These are phyloP conservation scores for Boletus huronensis DNA, from an alignment of 768 basidiomycete species.

Conservation along the genomic window DNA sequence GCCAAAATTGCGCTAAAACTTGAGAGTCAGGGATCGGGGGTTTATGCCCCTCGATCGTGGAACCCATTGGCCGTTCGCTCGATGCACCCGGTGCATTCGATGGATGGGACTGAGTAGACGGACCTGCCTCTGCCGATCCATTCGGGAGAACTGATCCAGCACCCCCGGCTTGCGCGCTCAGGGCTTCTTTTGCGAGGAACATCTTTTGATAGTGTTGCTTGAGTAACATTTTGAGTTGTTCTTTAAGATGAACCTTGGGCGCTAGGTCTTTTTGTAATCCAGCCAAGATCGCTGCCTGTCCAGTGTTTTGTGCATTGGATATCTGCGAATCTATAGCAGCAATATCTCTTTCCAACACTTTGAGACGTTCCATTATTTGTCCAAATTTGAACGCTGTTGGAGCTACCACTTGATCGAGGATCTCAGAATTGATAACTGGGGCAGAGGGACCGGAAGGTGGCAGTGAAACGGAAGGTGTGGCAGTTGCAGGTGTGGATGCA, in stretches of 20 bases:
- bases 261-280: slow-evolving; percentile 12
- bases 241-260: neutral
- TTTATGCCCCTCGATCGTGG: slow-evolving; percentile 22
- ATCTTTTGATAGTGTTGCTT: slow-evolving; percentile 16
- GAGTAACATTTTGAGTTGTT: slow-evolving; percentile 15
- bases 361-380: slow-evolving; percentile 25
- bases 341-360: slow-evolving; percentile 16
- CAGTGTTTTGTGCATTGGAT: slow-evolving; percentile 11
- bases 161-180: slow-evolving; percentile 4
- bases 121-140: slow-evolving; percentile 5
- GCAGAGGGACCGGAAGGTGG: slow-evolving; percentile 9
- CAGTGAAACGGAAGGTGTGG: slow-evolving; percentile 7
- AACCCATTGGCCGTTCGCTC: slow-evolving; percentile 4
- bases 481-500: slow-evolving; percentile 5
- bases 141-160: slow-evolving; percentile 1
- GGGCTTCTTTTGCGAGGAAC: slow-evolving; percentile 7
- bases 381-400: slow-evolving; percentile 13
- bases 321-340: slow-evolving; percentile 14
- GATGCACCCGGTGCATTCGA: slow-evolving; percentile 1
- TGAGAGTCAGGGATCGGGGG: slow-evolving; percentile 21
- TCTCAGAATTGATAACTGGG: neutral
- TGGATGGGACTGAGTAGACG: slow-evolving; percentile 12
- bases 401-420: slow-evolving; percentile 17
- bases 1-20: slow-evolving; percentile 27
- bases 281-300: slow-evolving; percentile 14